phyloP scores from a whole-genome alignment of 2,329 filamentous ascomycete species.

The Aspergillus pseudotamarii region DNA sequence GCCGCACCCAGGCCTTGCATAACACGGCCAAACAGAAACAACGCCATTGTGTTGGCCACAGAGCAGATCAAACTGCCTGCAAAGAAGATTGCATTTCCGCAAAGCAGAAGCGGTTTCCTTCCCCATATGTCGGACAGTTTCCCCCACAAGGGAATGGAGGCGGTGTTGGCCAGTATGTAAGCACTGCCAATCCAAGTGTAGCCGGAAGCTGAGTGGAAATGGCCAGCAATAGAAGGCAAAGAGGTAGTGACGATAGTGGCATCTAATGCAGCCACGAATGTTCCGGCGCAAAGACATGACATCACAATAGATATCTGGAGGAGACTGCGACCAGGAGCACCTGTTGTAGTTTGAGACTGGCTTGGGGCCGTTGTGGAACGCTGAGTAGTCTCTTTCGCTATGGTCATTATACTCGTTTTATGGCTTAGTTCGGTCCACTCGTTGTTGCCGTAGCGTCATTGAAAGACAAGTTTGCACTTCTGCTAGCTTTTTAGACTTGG shows the following conservation, averaged over 20 bases:
- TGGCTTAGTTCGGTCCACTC: neutral
- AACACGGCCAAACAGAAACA: constrained; percentile 53
- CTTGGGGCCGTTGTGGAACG: neutral
- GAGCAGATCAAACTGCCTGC: constrained; percentile 50
- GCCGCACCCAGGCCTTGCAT: constrained; percentile 55
- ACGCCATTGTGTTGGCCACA: constrained; percentile 43
- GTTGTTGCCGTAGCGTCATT: neutral
- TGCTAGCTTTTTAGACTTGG: neutral
- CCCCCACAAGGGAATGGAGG: constrained; percentile 68
- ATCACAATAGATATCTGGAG: neutral
- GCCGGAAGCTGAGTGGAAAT: constrained; percentile 65
- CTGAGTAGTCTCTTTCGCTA: neutral
- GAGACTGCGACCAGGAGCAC: neutral
- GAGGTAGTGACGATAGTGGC: constrained; percentile 60
- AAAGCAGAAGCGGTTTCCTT: constrained; percentile 48
- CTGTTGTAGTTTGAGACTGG: neutral
- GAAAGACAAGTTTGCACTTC: neutral
- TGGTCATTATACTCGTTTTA: neutral
- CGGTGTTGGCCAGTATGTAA: constrained; percentile 68
- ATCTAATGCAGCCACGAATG: constrained; percentile 32
- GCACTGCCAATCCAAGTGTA: constrained; percentile 76
- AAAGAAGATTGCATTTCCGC: constrained; percentile 43
- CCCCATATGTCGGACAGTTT: constrained; percentile 59
- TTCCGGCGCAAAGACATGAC: neutral
- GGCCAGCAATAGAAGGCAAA: constrained; percentile 57